Conservation (phyloP, 2,329 filamentous ascomycete species). For the Incumbomyces lentus region DNA sequence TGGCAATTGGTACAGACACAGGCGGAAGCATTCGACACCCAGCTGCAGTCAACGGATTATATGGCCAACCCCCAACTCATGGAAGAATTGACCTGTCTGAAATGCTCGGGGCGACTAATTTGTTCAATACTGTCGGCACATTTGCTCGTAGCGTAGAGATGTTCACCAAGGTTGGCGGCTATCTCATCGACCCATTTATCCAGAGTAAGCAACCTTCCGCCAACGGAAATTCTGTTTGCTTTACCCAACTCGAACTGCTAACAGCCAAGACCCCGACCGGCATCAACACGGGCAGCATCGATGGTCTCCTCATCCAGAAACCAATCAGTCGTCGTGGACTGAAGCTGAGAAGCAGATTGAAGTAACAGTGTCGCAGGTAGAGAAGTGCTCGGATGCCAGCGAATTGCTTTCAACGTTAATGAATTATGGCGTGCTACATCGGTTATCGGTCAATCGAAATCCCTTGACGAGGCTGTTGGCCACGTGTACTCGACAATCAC, state of each 20-base stretch:
- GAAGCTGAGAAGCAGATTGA: slow-evolving; percentile 22
- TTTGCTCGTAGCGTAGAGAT: slow-evolving; percentile 22
- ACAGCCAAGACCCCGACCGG: slow-evolving; percentile 12
- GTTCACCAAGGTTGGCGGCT: slow-evolving; percentile 15
- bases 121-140: slow-evolving; percentile 24
- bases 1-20: slow-evolving; percentile 24
- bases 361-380: slow-evolving; percentile 18
- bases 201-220: neutral
- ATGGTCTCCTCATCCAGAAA: slow-evolving; percentile 22
- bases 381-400: slow-evolving; percentile 21
- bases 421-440: slow-evolving; percentile 21
- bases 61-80: slow-evolving; percentile 38
- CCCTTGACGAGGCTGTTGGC: slow-evolving; percentile 24
- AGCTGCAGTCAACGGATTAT: slow-evolving; percentile 33
- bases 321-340: slow-evolving; percentile 13
- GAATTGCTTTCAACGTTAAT: slow-evolving; percentile 22
- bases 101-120: slow-evolving; percentile 32
- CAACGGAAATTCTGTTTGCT: slow-evolving; percentile 16
- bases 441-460: slow-evolving; percentile 10
- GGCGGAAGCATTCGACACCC: slow-evolving; percentile 40
- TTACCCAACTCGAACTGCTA: slow-evolving; percentile 20
- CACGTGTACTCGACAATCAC: slow-evolving; percentile 39
- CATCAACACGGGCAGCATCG: slow-evolving; percentile 13
- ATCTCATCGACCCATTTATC: slow-evolving; percentile 7
- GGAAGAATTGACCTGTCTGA: slow-evolving; percentile 37